Evolutionary conservation across 2,329 filamentous ascomycete species (phyloP), one percentile per base, ranked within the genome.

Genomic region (Leptographium flavum): DNA sequence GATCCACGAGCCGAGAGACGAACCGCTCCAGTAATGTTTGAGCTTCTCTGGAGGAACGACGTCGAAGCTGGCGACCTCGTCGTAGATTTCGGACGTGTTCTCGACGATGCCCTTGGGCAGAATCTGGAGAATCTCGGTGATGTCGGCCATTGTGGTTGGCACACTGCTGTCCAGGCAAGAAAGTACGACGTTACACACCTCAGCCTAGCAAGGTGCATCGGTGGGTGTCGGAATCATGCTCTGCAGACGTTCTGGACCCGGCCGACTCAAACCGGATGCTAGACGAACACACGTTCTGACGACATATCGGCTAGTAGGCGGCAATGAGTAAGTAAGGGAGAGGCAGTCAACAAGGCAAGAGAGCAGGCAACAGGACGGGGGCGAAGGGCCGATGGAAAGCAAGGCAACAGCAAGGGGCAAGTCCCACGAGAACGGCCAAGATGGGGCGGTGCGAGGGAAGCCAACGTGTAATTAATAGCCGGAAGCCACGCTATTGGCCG

Each of bases 11-110:
- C 23, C 13, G 19, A 10, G 9, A 22, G 17, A 45, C 10, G 33
- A n/a, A 79, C 74, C 73, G 60, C 73, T 69, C 68, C 73, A 78
- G 54, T 74, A 72, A 53, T 69, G 63, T 53, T 64, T 65, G 45
- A 78, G 69, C 49, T 73, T 69, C 48, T 74, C 70, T 30, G 64
- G 57, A 15, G 74, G 69, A 7, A 76, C 61, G 30, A 66, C 58
- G 21, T 67, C 56, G 52, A 70, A 70, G 51, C 63, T 66, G 30
- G 74, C 73, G 41, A 78, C 68, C 52, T 73, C 70, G 23, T 65
- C 63, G 52, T 76, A 74, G 30, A 77, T 64, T 42, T 64, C 61
- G 30, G 60, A 60, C 9, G 65, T 67, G 58, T 77, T 79, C 42
- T 66, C 64, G 48, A 79, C 65, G 49, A 79, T 68, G 56, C 74